These are phyloP conservation scores for Fusarium mundagurra DNA, from an alignment of 2,329 filamentous ascomycete genomes.

Conservation along the genomic window DNA sequence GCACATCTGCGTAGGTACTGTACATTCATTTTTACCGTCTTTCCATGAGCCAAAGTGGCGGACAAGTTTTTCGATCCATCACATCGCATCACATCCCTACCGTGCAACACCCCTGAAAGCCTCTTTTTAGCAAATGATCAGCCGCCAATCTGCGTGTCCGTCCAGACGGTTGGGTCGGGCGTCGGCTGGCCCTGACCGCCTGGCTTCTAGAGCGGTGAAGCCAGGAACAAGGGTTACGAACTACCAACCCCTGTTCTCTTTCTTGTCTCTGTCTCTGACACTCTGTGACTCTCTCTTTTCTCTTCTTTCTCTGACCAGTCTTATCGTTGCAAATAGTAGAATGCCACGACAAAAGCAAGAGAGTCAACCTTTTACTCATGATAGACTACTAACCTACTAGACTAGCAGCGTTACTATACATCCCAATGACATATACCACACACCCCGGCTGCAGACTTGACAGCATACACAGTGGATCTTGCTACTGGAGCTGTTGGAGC, in stretches of 20 bases:
- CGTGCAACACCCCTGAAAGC: constrained; percentile 14
- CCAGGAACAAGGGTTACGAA: constrained; percentile 27
- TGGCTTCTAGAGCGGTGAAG: constrained; percentile 34
- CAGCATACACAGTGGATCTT: constrained; percentile 20
- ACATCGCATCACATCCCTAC: constrained; percentile 23
- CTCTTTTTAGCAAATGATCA: constrained; percentile 37
- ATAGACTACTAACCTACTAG: neutral
- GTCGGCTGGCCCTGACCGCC: constrained; percentile 33
- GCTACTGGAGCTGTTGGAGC: constrained; percentile 14
- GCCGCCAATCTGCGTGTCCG: constrained; percentile 34
- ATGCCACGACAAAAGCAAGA: constrained; percentile 22
- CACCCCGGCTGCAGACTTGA: constrained; percentile 27
- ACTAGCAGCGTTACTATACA: neutral
- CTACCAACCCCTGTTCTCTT: neutral
- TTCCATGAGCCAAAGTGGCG: constrained; percentile 33
- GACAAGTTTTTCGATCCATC: constrained; percentile 32
- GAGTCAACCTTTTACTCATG: neutral
- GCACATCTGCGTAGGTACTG: constrained; percentile 3
- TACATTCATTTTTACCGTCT: constrained; percentile 34
- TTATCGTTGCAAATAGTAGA: constrained; percentile 14
- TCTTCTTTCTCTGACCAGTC: neutral
- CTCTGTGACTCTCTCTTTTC: neutral
- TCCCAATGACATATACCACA: neutral
- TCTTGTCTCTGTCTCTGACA: neutral
- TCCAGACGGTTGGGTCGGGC: constrained; percentile 37